A percentile compares a stretch with the other conserved stretches of the same genome.
Evolutionary conservation across 1,139 yeast species (phyloP).

Genomic region (Protomyces inundatus): DNA sequence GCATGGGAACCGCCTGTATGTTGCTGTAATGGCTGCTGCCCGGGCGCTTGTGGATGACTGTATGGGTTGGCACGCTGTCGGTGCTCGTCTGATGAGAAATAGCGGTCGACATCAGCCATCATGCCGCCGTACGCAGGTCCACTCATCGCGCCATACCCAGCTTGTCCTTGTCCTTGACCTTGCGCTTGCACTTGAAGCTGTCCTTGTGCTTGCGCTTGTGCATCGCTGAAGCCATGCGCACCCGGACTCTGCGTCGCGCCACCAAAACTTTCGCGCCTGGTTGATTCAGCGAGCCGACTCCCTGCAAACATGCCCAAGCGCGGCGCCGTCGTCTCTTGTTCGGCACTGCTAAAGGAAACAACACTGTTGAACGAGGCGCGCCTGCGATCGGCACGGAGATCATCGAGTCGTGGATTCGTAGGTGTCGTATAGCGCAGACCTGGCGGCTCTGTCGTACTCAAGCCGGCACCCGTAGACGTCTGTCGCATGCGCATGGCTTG

Average conservation of each 20-base stretch:
- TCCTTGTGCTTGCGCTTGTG: no score
- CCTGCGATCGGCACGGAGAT: slow-evolving; percentile 1
- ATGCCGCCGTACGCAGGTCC: neutral
- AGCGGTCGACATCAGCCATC: slow-evolving; percentile 26
- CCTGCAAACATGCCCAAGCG: neutral
- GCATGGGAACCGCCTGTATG: neutral
- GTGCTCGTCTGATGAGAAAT: slow-evolving; percentile 25
- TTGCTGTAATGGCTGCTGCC: neutral
- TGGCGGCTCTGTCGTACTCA: slow-evolving; percentile 4
- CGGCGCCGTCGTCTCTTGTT: neutral
- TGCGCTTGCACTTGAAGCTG: no score
- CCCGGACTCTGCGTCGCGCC: neutral
- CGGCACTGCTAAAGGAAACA: neutral
- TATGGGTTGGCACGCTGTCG: slow-evolving; percentile 12
- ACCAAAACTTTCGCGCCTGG: neutral
- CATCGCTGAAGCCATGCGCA: neutral
- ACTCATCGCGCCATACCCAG: neutral
- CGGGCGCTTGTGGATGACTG: neutral
- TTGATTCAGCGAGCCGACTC: neutral
- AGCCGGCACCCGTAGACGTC: neutral
- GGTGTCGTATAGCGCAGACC: slow-evolving; percentile 22
- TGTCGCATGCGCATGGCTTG: no score
- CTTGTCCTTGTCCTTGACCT: no score
- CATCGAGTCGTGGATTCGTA: slow-evolving; percentile 15
- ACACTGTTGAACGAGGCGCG: slow-evolving; percentile 11